Evolutionary conservation across 257 asterid genomes (phyloP), one percentile per base, ranked within the genome.

Genomic region (Apocynum venetum): DNA sequence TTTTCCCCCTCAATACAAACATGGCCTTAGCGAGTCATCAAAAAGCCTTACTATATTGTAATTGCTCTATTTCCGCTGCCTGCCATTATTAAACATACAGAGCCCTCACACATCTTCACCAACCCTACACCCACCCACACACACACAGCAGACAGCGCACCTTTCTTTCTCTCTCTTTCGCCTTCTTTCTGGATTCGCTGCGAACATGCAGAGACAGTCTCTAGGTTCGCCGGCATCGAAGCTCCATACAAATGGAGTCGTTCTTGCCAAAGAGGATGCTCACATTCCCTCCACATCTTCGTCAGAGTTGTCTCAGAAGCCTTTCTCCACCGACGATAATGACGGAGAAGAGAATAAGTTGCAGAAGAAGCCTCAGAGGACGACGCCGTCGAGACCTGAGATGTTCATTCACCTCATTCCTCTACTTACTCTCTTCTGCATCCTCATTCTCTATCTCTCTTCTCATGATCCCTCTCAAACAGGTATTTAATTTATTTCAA

Each of bases 161-260:
- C 59, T 53, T 20, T 4, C 20, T 19, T 6, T 55, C 72, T 74
- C 73, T 52, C 80, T 75, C 86, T 79, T 82, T 82, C 78, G 53
- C 80, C 57, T 66, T 80, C 79, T 75, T 78, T 65, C 53, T 74
- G 43, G 25, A 61, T 60, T 43, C 56, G 48, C 64, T 5, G 12
- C 53, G 77, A 77, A 70, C 73, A 86, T 91, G 97, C 98, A 91
- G 61, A 86, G 98, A 44, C 98, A 93, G 73, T 93, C 98, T 13
- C 89, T 93, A 25, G 97, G 98, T 61, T 93, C 98, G 6, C 93
- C 97, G 1, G 82, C 88, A 19, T 82, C 91, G 14, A 91, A 93
- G 88, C 87, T 77, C 72, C 86, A 78, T 56, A 49, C 63, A 44
- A 81, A 82, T 46, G 85, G 84, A 72, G 72, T 72, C 25, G 46